phyloP scores from a whole-genome alignment of 768 basidiomycete genomes.

The Postia placenta region DNA sequence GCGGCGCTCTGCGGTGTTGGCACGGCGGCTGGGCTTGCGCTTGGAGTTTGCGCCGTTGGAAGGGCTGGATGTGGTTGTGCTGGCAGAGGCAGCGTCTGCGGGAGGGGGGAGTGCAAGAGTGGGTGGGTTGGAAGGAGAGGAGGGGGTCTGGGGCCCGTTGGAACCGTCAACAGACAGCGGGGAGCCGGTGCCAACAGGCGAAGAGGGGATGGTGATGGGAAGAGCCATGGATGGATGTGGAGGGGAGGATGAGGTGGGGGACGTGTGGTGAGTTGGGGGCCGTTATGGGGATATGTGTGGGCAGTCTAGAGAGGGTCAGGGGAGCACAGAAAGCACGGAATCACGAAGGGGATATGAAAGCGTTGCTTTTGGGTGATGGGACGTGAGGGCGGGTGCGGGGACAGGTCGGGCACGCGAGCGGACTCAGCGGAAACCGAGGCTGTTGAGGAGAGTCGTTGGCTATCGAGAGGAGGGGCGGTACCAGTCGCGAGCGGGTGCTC shows the following conservation, averaged over 20 bases:
- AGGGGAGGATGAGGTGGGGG: slow-evolving; percentile 2
- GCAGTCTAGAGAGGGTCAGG: slow-evolving; percentile 8
- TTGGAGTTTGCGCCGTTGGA: slow-evolving; percentile 40
- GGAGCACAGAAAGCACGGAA: neutral
- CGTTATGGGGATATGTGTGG: neutral
- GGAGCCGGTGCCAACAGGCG: slow-evolving; percentile 33
- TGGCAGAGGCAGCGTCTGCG: slow-evolving; percentile 19
- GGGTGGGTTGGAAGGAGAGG: slow-evolving; percentile 34
- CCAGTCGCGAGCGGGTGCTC: slow-evolving; percentile 38
- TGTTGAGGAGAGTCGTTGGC: slow-evolving; percentile 32
- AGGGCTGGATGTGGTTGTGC: slow-evolving; percentile 17
- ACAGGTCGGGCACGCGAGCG: slow-evolving; percentile 38
- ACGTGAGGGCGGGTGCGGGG: slow-evolving; percentile 4
- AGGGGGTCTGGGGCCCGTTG: slow-evolving; percentile 42
- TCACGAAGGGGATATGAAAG: slow-evolving; percentile 7
- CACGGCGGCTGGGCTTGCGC: slow-evolving; percentile 81
- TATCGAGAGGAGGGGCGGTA: slow-evolving; percentile 2
- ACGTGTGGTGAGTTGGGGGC: neutral
- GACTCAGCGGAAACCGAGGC: slow-evolving; percentile 47
- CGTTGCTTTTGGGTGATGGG: slow-evolving; percentile 20
- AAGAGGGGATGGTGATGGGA: slow-evolving; percentile 32
- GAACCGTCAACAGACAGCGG: slow-evolving; percentile 38
- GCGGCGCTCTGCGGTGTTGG: slow-evolving; percentile 94
- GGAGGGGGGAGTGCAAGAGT: slow-evolving; percentile 30
- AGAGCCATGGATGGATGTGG: slow-evolving; percentile 31